phyloP scores from a whole-genome alignment of 169 alveolate genomes.

The Amoebophrya sp. region DNA sequence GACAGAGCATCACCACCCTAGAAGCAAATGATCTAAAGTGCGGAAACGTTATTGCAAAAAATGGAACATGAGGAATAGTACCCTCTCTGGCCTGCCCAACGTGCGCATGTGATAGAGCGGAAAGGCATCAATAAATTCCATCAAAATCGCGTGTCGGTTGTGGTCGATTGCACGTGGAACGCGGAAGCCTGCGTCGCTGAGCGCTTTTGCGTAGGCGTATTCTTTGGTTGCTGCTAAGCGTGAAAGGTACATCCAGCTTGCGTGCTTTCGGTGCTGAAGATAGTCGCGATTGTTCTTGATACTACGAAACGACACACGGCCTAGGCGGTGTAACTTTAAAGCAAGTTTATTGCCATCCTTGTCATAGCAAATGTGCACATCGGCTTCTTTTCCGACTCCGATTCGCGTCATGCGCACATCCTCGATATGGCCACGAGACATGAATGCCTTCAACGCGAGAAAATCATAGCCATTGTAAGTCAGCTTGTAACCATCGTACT shows the following conservation, averaged over 20 bases:
- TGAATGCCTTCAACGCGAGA: constrained; percentile 90
- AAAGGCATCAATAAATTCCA: constrained; percentile 88
- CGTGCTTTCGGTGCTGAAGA: constrained; percentile 85
- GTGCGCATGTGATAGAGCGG: constrained; percentile 81
- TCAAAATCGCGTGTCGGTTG: constrained; percentile 95
- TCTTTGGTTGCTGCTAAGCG: constrained; percentile 97
- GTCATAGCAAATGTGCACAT: constrained; percentile 87
- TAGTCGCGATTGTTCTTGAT: constrained; percentile 96
- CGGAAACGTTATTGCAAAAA: too few species aligned
- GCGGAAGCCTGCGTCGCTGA: constrained; percentile 86
- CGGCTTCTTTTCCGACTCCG: constrained; percentile 99
- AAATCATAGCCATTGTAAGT: constrained; percentile 96
- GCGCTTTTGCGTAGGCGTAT: constrained; percentile 89
- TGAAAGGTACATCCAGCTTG: constrained; percentile 96
- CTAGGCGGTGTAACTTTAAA: constrained; percentile 85
- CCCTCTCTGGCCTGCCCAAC: constrained; percentile 65
- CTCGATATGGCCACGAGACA: constrained; percentile 82
- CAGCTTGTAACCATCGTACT: constrained; percentile 93
- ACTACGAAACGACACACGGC: constrained; percentile 94
- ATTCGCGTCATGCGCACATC: constrained; percentile 79
- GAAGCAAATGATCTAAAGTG: too few species aligned
- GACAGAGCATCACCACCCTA: too few species aligned
- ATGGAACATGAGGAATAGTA: too few species aligned
- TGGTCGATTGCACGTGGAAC: constrained; percentile 93
- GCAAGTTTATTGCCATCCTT: constrained; percentile 76